Evolutionary conservation across 73 alveolate species (phyloP).

Genomic region (Halteria grandinella): DNA sequence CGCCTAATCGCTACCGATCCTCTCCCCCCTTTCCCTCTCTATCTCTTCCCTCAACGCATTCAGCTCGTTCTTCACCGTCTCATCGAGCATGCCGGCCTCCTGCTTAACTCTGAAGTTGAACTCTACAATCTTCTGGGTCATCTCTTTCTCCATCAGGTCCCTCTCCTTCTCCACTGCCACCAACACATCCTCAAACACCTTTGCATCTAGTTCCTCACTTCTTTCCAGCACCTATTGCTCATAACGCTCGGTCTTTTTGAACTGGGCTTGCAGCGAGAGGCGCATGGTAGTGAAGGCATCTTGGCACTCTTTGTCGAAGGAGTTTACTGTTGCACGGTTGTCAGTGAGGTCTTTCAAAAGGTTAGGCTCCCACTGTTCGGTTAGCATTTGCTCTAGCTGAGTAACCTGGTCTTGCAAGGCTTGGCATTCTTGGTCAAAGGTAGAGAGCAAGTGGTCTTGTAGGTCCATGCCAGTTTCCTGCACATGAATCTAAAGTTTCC

Average conservation of each 20-base stretch:
- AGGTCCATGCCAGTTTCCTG: slow-evolving; percentile 6
- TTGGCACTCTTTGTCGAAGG: slow-evolving; percentile 10
- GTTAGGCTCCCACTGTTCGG: slow-evolving; percentile 29
- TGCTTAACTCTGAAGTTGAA: slow-evolving; percentile 30
- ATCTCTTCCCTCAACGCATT: slow-evolving; percentile 17
- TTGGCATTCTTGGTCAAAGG: slow-evolving; percentile 9
- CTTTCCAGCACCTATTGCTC: slow-evolving; percentile 22
- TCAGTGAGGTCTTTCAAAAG: slow-evolving; percentile 21
- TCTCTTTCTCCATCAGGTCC: slow-evolving; percentile 27
- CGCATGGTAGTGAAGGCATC: neutral
- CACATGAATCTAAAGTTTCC: slow-evolving; percentile 10
- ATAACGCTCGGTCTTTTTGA: slow-evolving; percentile 5
- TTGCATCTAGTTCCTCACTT: neutral
- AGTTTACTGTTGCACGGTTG: neutral
- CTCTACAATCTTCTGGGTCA: slow-evolving; percentile 9
- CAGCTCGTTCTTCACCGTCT: slow-evolving; percentile 25
- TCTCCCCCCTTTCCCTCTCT: slow-evolving; percentile 28
- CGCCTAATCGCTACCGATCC: neutral
- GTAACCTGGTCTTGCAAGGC: neutral
- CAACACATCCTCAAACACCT: neutral
- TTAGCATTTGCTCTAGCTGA: neutral
- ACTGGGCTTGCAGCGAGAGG: neutral
- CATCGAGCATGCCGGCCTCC: slow-evolving; percentile 20
- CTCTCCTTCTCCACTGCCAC: slow-evolving; percentile 8
- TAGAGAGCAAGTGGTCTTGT: neutral